Base-by-base conservation (phyloP, 495 filamentous ascomycete species). In the Penicillium bovifimosum region DNA sequence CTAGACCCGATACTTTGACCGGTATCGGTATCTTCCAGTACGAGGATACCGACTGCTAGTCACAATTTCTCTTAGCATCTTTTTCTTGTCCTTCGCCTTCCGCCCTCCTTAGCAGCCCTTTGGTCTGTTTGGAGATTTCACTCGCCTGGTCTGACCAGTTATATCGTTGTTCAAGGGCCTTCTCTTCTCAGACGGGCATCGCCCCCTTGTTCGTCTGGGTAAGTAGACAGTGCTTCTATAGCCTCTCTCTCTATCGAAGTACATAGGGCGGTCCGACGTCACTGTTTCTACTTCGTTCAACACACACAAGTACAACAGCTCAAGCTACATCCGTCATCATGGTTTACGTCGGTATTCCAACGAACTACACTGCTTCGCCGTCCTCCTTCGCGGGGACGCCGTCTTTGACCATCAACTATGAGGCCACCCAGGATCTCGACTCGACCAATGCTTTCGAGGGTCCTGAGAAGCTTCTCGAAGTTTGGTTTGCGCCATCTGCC, bases 371-470 rank as follows among this genome's bases (percentile, higher is more conserved):
- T 54, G 76, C 83, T 56, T 91, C 88, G 66, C 87, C 88, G 62
- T 88, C 86, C 43, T 85, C 81, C 38, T 74, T 83, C 55, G 79
- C 80, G 62, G 89, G 83, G 53, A 91, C 89, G 34, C 90, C 90
- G 41, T 84, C 90, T 65, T 71, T 95, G 75, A 95, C 90, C 41
- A 97, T 99, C 81, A 97, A 97, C 76, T 89, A 90, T 75, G 90
- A 93, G 73, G 87, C 91, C 53, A 88, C 91, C 53, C 81, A 91
- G 57, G 95, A 96, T 71, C 83, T 97, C 49, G 95, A 99, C 72
- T 96, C 92, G 50, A 88, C 75, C 77, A 96, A 90, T 80, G 91
- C 91, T 56, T 99, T 99, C 65, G 95, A 99, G 80, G 93, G 93
- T 44, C 95, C 95, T 33, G 95, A 99, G 74, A 99, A 99, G 74